Evolutionary conservation across 495 filamentous ascomycete species (phyloP), one percentile per base, ranked within the genome.

Genomic region (Cudoniella acicularis): DNA sequence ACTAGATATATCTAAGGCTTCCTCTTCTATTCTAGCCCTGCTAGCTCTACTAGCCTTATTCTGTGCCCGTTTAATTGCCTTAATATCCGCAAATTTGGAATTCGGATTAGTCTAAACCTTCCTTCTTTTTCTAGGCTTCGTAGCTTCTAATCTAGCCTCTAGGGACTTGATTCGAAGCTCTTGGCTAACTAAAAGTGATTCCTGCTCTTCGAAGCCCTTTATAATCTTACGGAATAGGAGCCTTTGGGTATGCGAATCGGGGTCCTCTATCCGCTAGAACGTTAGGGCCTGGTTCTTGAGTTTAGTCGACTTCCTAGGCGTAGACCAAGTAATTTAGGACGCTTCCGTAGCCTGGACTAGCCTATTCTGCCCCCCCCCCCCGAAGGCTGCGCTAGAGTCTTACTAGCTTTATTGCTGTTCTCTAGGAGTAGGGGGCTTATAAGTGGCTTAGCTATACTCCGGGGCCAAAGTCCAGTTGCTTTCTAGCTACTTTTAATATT

Each of bases 61-160:
- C 13, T 36, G 43, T 4, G 43, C 43, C 43, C 8, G 6, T n/a
- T 17, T 6, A 21, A 47, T 17, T 8, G 13, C 20, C 4, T 17
- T 6, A 4, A n/a, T 21, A 8, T 6, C n/a, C 16, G 20, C n/a
- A 47, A 47, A 47, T 17, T 47, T 47, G 20, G 43, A 47, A 47
- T 47, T 47, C n/a, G 43, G 43, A 21, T 17, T 47, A 21, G 43
- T 47, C 43, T 47, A n/a, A n/a, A 47, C 43, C n/a, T 47, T 47
- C 16, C 43, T n/a, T 8, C 43, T n/a, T 21, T 47, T 47, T 17
- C 43, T 47, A 8, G 20, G 43, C 20, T 47, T 47, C 13, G 6
- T 8, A 4, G 4, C 4, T 8, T 47, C 43, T 47, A 47, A 47
- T 17, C 20, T 17, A 6, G 4, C 43, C 17, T 47, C 20, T 47